Conservation (phyloP, 495 filamentous ascomycete species). For the Immersiella caudata region DNA sequence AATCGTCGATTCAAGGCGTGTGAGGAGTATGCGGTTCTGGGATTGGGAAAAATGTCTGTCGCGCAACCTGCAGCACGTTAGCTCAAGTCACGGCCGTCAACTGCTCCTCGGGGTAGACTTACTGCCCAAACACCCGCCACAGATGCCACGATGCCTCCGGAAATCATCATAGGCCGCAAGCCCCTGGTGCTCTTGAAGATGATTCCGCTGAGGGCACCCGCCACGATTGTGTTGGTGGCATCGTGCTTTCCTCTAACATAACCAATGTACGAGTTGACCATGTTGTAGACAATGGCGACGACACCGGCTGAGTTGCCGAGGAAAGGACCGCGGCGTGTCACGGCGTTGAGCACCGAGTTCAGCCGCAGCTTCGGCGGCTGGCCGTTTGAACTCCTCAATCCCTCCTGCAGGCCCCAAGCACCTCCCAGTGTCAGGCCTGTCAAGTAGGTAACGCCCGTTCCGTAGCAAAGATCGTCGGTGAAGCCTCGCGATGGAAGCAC, state of each 20-base stretch:
- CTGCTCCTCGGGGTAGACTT: constrained; percentile 42
- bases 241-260: constrained; percentile 88
- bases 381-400: constrained; percentile 68
- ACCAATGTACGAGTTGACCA: constrained; percentile 89
- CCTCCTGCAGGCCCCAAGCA: constrained; percentile 88
- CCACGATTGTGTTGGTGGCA: constrained; percentile 79
- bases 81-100: constrained; percentile 6
- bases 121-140: constrained; percentile 89
- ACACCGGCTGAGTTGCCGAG: constrained; percentile 94
- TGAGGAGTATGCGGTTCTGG: constrained; percentile 23
- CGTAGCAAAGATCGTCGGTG: constrained; percentile 97
- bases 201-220: constrained; percentile 86
- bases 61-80: constrained; percentile 30
- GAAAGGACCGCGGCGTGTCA: constrained; percentile 94
- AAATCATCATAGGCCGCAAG: constrained; percentile 88
- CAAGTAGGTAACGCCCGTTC: constrained; percentile 91
- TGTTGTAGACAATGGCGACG: constrained; percentile 92
- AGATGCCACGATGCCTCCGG: constrained; percentile 79
- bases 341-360: constrained; percentile 89
- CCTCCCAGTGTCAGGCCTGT: constrained; percentile 83
- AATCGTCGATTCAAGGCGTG: neutral
- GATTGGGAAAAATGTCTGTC: constrained; percentile 35
- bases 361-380: constrained; percentile 87
- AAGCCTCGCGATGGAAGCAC: constrained; percentile 93
- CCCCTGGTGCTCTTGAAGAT: constrained; percentile 95